phyloP scores from a whole-genome alignment of 768 basidiomycete species.

The Trametes cinnabarina region DNA sequence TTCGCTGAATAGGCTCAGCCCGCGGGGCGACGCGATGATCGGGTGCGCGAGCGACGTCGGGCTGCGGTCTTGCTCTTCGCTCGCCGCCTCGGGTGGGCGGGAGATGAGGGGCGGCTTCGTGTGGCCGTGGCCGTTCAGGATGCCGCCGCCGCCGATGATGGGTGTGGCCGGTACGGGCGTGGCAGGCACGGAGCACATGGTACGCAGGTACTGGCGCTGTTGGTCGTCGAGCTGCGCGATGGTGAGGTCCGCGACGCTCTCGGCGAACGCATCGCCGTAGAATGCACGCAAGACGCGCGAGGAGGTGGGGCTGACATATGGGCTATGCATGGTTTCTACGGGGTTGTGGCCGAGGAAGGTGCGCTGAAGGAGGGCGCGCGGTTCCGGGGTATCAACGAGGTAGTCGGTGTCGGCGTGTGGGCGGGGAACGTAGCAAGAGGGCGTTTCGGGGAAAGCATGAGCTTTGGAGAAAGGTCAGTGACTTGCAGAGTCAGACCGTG shows the following conservation, averaged over 20 bases:
- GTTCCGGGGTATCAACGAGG: slow-evolving; percentile 52
- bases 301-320: slow-evolving; percentile 36
- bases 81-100: slow-evolving; percentile 30
- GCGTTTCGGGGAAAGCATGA: slow-evolving; percentile 46
- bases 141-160: background rate
- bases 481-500: slow-evolving; percentile 27
- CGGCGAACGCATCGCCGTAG: slow-evolving; percentile 31
- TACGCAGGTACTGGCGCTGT: slow-evolving; percentile 22
- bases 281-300: slow-evolving; percentile 32
- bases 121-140: slow-evolving; percentile 2
- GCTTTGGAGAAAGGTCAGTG: slow-evolving; percentile 28
- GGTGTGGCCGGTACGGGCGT: slow-evolving; percentile 19
- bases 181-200: slow-evolving; percentile 22
- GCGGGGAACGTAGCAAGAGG: slow-evolving; percentile 48
- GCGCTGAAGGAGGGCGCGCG: slow-evolving; percentile 49
- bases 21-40: slow-evolving; percentile 31
- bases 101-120: background rate
- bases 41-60: slow-evolving; percentile 28
- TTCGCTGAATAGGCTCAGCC: slow-evolving; percentile 42
- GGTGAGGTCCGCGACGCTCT: slow-evolving; percentile 29
- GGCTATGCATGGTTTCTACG: slow-evolving; percentile 34
- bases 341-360: slow-evolving; percentile 49
- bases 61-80: slow-evolving; percentile 25
- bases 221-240: slow-evolving; percentile 24
- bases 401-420: slow-evolving; percentile 50